A percentile compares a stretch with the other conserved stretches of the same genome.
Evolutionary conservation across 345 rosid species (phyloP).

Genomic region (Isatis tinctoria): DNA sequence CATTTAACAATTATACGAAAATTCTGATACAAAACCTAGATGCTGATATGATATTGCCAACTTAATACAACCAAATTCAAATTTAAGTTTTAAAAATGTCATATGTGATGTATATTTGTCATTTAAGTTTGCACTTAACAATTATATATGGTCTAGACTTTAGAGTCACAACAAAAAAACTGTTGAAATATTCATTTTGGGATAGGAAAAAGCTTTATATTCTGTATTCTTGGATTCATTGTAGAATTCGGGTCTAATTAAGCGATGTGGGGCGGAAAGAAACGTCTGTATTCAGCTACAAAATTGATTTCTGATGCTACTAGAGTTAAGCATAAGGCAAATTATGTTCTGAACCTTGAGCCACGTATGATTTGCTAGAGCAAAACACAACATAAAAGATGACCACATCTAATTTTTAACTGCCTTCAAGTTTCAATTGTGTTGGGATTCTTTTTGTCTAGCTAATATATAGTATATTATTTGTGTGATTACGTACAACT

Average conservation of each 20-base stretch:
- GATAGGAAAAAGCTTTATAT: too few relatives aligned
- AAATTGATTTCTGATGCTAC: too few relatives aligned
- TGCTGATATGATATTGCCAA: neutral
- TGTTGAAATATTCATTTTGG: neutral
- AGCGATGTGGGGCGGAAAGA: too few relatives aligned
- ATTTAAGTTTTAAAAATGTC: neutral
- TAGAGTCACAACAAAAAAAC: too few relatives aligned
- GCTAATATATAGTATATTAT: too few relatives aligned
- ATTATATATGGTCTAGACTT: neutral
- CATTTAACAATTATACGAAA: too few relatives aligned
- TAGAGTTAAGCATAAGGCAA: too few relatives aligned
- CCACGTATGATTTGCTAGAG: neutral
- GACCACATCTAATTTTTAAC: neutral
- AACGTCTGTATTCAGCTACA: too few relatives aligned
- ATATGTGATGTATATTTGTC: too few relatives aligned
- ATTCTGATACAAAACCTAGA: neutral
- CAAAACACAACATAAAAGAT: neutral
- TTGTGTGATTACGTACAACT: neutral
- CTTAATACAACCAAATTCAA: neutral
- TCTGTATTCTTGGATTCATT: too few relatives aligned
- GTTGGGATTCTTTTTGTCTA: too few relatives aligned
- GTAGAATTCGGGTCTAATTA: too few relatives aligned
- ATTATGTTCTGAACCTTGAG: neutral
- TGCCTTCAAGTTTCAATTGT: neutral
- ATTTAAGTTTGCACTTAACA: neutral